These are phyloP conservation scores for Nicotiana knightiana DNA, from an alignment of 257 asterid species.

Conservation along the genomic window DNA sequence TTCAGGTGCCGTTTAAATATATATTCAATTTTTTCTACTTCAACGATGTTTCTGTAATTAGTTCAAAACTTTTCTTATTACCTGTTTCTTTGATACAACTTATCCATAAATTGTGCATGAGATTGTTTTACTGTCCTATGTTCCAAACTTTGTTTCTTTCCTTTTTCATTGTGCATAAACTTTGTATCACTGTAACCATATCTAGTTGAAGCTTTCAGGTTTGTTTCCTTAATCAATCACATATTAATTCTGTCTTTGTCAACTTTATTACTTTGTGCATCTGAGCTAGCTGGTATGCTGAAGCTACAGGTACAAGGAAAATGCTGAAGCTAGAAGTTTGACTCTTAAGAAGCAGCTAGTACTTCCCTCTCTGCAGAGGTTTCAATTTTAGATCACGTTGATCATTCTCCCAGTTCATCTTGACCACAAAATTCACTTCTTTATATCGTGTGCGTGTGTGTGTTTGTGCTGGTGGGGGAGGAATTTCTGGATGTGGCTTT, in stretches of 20 bases:
- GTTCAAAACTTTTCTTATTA: not conserved
- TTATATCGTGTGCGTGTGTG: not conserved
- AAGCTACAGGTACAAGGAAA: slow-evolving; percentile 61
- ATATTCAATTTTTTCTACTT: not conserved
- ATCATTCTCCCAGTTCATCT: not conserved
- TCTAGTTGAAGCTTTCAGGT: not conserved
- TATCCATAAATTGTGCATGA: not conserved
- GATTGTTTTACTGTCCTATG: not conserved
- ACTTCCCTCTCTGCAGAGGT: slow-evolving; percentile 86
- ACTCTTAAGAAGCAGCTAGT: slow-evolving; percentile 68
- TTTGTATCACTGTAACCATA: not conserved
- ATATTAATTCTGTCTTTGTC: not conserved
- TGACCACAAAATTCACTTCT: not conserved
- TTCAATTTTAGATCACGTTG: slow-evolving; percentile 4
- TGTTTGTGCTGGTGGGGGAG: not conserved
- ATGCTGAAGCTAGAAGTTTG: slow-evolving; percentile 50
- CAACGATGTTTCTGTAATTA: not conserved
- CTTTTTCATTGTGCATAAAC: not conserved
- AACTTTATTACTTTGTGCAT: slow-evolving; percentile 7
- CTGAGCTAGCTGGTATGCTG: slow-evolving; percentile 10
- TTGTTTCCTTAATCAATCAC: not conserved
- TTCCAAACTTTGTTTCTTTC: not conserved
- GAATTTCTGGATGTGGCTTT: not conserved
- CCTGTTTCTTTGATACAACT: not conserved
- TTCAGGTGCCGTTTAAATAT: not conserved